These are phyloP conservation scores for Penicillium malachiteum DNA, from an alignment of 495 filamentous ascomycete genomes.

Conservation along the genomic window DNA sequence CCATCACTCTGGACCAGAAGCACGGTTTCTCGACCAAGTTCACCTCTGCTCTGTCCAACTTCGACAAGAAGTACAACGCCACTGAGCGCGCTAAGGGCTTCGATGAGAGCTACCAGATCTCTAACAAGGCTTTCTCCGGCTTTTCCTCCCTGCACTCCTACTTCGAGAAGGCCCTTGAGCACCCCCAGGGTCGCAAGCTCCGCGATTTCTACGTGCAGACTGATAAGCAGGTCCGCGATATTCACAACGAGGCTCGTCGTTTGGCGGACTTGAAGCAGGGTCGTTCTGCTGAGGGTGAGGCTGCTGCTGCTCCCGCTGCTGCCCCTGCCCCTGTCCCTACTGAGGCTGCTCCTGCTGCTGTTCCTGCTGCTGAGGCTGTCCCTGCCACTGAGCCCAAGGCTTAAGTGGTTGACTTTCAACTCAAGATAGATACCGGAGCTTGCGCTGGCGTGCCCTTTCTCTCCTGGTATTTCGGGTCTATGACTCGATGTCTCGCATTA, in stretches of 20 bases:
- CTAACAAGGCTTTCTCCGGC: slow-evolving; percentile 59
- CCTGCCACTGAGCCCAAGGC: slow-evolving; percentile 30
- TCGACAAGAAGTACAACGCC: slow-evolving; percentile 81
- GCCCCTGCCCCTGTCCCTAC: slow-evolving; percentile 15
- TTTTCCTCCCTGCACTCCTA: slow-evolving; percentile 72
- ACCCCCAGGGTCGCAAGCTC: slow-evolving; percentile 81
- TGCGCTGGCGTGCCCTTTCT: slow-evolving; percentile 7
- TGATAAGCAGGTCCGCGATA: slow-evolving; percentile 84
- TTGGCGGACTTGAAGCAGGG: slow-evolving; percentile 82
- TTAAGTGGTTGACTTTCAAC: slow-evolving; percentile 10
- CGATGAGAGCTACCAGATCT: slow-evolving; percentile 74
- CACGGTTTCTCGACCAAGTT: slow-evolving; percentile 82
- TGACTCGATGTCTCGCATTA: too few relatives aligned
- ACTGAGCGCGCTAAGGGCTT: slow-evolving; percentile 73
- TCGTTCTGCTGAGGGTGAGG: slow-evolving; percentile 51
- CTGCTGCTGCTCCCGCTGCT: slow-evolving; percentile 22
- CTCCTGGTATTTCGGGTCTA: too few relatives aligned
- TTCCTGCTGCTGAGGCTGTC: slow-evolving; percentile 25
- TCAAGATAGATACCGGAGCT: neutral
- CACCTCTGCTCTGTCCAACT: slow-evolving; percentile 64
- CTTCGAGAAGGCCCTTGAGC: slow-evolving; percentile 87
- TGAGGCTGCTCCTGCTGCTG: slow-evolving; percentile 17
- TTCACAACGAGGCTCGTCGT: slow-evolving; percentile 84
- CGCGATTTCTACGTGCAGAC: slow-evolving; percentile 80
- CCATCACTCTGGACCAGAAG: slow-evolving; percentile 85